Base-by-base conservation (phyloP, 148 eudicot species). In the Rhododendron vialii region DNA sequence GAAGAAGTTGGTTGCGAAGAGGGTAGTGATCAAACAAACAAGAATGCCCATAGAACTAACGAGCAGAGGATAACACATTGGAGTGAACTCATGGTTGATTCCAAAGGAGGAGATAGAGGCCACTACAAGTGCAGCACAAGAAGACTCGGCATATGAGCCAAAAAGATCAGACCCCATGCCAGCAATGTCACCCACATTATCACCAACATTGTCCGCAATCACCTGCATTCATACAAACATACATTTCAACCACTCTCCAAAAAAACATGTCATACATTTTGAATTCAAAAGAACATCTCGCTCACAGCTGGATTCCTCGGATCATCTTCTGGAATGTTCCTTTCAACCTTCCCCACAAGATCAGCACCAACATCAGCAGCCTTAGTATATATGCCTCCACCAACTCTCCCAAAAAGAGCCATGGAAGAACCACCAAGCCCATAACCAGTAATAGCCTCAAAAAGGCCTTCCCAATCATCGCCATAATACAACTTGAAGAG, bases 291-390 rank as follows among this genome's bases (percentile, higher is more conserved):
- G 51, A 63, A 65, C 28, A 71, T 15, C 26, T 53, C 11, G 81
- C 93, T 91, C 90, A 95, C 98, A 87, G 97, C 98, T 51, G 96
- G 98, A 76, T 95, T 95, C 81, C 97, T 91, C n/a, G 95, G 97
- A 83, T 95, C 97, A 87, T 95, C 96, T 84, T 95, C 98, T 9
- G 97, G 97, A 84, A 95, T 95, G 91, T 93, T 94, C 90, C 93
- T 91, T 87, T 94, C 98, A 73, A 94, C 92, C 90, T 95, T 95
- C 36, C 98, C 98, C 30, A 95, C 98, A 84, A 95, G 96, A 89
- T 95, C 98, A 86, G 97, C 98, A 83, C 97, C 97, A 26, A 95
- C 97, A 89, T 94, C 98, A 88, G 97, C 98, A 86, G 97, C 98
- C 80, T 95, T 95, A 15, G 97, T 95, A 84, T 95, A 95, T 38